Percentiles rank a stretch among this genome's conserved stretches.
These are phyloP conservation scores for Neonectria coccinea DNA, from an alignment of 2,329 filamentous ascomycete species.

Conservation along the genomic window DNA sequence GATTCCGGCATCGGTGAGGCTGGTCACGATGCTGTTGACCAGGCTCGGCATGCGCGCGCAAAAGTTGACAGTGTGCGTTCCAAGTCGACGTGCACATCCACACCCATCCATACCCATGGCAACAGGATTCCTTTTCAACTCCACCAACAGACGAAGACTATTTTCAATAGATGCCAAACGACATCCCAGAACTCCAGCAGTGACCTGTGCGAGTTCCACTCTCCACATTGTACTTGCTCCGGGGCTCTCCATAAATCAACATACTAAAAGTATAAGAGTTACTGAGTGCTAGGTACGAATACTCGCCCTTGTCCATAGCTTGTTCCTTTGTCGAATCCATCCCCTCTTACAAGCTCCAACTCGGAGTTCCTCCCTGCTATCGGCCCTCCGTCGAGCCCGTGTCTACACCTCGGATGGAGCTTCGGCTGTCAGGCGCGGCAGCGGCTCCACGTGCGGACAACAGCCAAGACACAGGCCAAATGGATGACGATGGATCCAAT, in stretches of 20 bases:
- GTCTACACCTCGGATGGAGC: constrained; percentile 19
- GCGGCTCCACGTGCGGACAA: constrained; percentile 21
- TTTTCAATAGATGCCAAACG: constrained; percentile 19
- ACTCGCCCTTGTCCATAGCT: neutral
- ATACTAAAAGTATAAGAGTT: neutral
- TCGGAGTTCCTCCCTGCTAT: constrained; percentile 1
- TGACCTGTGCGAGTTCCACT: neutral
- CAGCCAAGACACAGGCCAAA: constrained; percentile 12
- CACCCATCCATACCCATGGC: constrained; percentile 9
- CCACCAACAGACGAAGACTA: constrained; percentile 24
- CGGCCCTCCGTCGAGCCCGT: neutral
- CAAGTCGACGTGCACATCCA: constrained; percentile 4
- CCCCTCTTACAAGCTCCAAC: constrained; percentile 1
- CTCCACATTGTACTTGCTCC: neutral
- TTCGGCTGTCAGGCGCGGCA: constrained; percentile 34
- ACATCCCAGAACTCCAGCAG: constrained; percentile 1
- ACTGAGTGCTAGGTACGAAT: neutral
- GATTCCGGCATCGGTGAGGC: constrained; percentile 10
- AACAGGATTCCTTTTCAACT: constrained; percentile 13
- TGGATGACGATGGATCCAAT: constrained; percentile 18
- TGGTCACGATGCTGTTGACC: constrained; percentile 7
- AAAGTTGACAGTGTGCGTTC: constrained; percentile 5
- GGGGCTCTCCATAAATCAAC: neutral
- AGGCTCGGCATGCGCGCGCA: constrained; percentile 12
- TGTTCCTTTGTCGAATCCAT: neutral